Conservation (phyloP, 495 filamentous ascomycete genomes). For the Collariella sp. region DNA sequence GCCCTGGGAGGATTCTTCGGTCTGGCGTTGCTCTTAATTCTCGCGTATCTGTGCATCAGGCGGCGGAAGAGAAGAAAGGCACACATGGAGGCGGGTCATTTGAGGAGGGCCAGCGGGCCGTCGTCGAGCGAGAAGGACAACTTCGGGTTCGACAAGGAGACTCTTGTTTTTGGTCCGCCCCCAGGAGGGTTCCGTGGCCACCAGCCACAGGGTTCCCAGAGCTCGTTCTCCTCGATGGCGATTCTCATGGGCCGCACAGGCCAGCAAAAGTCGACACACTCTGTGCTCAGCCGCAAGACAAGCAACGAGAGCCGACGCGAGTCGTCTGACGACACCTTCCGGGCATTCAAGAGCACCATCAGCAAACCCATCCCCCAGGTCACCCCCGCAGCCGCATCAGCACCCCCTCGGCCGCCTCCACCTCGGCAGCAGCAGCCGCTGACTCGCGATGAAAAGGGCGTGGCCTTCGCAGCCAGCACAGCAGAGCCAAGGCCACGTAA, state of each 20-base stretch:
- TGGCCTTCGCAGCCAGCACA: slow-evolving; percentile 33
- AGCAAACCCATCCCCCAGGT: slow-evolving; percentile 44
- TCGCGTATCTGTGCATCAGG: slow-evolving; percentile 59
- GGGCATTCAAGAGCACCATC: slow-evolving; percentile 47
- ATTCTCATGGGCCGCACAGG: slow-evolving; percentile 45
- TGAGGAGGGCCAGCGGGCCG: slow-evolving; percentile 42
- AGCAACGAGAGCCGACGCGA: slow-evolving; percentile 43
- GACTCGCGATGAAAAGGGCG: slow-evolving; percentile 31
- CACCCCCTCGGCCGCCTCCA: not conserved
- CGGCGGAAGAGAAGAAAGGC: slow-evolving; percentile 43
- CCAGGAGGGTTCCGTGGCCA: slow-evolving; percentile 38
- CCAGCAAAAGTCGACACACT: slow-evolving; percentile 33
- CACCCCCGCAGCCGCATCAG: slow-evolving; percentile 8
- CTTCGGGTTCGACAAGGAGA: slow-evolving; percentile 45
- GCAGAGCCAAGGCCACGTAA: slow-evolving; percentile 31
- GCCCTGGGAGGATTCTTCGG: slow-evolving; percentile 73
- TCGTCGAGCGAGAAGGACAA: slow-evolving; percentile 44
- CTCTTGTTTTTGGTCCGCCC: slow-evolving; percentile 38
- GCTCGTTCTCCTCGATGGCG: slow-evolving; percentile 48
- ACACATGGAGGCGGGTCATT: slow-evolving; percentile 39
- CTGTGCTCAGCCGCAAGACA: slow-evolving; percentile 32
- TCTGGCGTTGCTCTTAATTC: slow-evolving; percentile 56
- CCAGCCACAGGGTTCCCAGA: slow-evolving; percentile 35
- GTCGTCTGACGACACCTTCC: slow-evolving; percentile 40
- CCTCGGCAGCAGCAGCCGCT: slow-evolving; percentile 16